Evolutionary conservation across 1,284 basidiomycete genomes (phyloP).

Genomic region (Inonotus hispidus): DNA sequence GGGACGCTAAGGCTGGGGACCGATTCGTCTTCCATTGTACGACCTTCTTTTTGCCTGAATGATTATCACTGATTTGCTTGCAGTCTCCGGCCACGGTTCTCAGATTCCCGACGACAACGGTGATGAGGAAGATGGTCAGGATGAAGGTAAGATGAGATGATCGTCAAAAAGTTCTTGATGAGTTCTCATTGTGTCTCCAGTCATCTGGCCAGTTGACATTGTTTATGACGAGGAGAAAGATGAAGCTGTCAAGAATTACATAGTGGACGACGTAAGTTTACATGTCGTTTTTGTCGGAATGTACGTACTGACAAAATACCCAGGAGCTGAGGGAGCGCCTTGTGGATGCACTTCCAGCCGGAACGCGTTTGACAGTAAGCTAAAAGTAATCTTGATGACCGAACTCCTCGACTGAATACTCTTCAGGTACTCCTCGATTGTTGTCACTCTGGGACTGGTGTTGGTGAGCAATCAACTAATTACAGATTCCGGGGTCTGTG

Average conservation of each 20-base stretch:
- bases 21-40: conserved; percentile 22
- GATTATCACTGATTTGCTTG: neutral
- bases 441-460: conserved; percentile 20
- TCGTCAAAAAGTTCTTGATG: neutral
- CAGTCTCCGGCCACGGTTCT: conserved; percentile 19
- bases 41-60: neutral
- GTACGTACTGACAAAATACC: neutral
- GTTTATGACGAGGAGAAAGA: neutral
- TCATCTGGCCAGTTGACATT: conserved; percentile 15
- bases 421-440: conserved; percentile 17
- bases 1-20: conserved; percentile 17
- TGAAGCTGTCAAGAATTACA: conserved; percentile 10
- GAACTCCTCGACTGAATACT: neutral
- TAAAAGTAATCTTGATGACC: too few relatives aligned
- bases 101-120: conserved; percentile 15
- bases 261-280: conserved; percentile 18
- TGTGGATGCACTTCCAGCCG: conserved; percentile 16
- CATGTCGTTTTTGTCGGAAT: neutral
- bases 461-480: conserved; percentile 5
- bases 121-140: conserved; percentile 18
- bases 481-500: neutral
- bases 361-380: conserved; percentile 17
- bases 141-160: conserved; percentile 16
- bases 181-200: neutral
- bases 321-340: conserved; percentile 16